Evolutionary conservation across 495 filamentous ascomycete species (phyloP), one percentile per base, ranked within the genome.

Genomic region (Neurospora terricola): DNA sequence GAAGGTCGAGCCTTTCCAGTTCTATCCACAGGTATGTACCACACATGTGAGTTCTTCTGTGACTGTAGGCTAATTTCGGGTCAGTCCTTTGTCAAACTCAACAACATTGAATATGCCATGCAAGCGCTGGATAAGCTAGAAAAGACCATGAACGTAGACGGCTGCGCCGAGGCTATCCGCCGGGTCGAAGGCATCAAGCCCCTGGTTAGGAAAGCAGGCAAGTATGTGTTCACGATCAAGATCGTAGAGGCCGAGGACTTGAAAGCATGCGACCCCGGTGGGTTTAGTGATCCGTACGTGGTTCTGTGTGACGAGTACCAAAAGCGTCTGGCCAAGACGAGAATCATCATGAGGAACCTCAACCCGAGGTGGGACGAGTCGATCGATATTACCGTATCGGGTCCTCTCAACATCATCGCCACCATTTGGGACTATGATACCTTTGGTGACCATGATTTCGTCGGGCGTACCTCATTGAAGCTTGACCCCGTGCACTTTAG

Each of bases 361-460:
- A 99, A 96, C 78, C 96, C 96, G 23, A 90, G 96, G 18, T 99
- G 96, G 96, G 96, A 99, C 77, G 96, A 98, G 82, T 91, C 93
- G 3, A 90, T 98, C 18, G 96, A 99, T 78, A 97, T 99, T 76
- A 95, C 94, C 27, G 97, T 96, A 0, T 89, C 91, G 71, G 94
- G 96, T 1, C 89, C 95, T 40, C 84, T 98, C 48, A 97, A 97
- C 76, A 90, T 99, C 76, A 96, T 98, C 75, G 94, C 94, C 34
- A 99, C 96, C 1, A 92, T 98, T 36, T 99, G 96, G 96, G 96
- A 99, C 83, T 96, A 94, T 90, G 96, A 99, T 83, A 91, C 93
- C 16, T 89, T 99, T 72, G 96, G 96, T 54, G 96, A 99, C 78
- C 96, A 99, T 74, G 96, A 99, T 78, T 98, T 96, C 78, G 93